Evolutionary conservation across 768 basidiomycete species (phyloP).

Genomic region (Macrolepiota fuliginosa): DNA sequence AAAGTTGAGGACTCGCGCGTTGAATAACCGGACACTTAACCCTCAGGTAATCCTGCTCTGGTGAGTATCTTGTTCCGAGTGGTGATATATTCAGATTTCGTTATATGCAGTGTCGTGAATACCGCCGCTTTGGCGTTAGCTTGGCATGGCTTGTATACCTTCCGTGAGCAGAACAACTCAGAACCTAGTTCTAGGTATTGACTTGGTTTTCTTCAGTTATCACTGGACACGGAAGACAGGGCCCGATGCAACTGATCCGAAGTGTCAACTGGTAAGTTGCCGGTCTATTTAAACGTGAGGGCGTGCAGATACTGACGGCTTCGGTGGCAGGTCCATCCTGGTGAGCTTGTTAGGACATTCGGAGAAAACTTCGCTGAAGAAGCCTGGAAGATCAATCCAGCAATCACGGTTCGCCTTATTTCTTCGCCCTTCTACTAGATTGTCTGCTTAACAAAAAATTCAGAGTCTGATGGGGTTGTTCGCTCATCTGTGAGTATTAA

Average conservation of each 20-base stretch:
- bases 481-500: neutral
- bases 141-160: neutral
- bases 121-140: neutral
- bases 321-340: neutral
- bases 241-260: neutral
- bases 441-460: neutral
- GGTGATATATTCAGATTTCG: neutral
- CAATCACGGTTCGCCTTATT: neutral
- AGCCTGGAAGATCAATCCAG: neutral
- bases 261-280: neutral
- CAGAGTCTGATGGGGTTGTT: neutral
- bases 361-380: neutral
- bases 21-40: neutral
- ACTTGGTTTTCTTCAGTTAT: neutral
- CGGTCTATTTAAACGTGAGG: neutral
- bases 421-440: neutral
- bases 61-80: neutral
- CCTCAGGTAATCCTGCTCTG: neutral
- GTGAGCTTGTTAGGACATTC: neutral
- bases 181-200: neutral
- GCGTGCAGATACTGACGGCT: neutral
- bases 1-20: neutral
- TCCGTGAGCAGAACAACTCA: neutral
- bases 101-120: neutral
- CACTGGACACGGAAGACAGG: neutral